phyloP scores from a whole-genome alignment of 2,329 filamentous ascomycete genomes.

The Uncinocarpus reesii region DNA sequence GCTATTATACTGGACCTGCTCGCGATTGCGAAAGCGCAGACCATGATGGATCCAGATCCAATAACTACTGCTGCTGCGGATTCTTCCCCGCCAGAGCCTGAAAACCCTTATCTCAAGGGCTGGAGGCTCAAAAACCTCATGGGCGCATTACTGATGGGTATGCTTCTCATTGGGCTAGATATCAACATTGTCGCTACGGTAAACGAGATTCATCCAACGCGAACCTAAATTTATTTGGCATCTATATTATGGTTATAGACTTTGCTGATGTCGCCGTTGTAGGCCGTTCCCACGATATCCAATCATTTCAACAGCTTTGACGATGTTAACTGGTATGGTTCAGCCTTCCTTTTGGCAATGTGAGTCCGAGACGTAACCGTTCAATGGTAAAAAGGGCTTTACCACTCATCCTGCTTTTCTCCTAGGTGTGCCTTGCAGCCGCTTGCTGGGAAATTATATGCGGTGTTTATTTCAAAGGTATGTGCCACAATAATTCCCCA shows the following conservation, averaged over 20 bases:
- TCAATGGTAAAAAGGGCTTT: neutral
- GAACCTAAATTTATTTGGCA: no score
- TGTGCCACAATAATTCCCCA: constrained; percentile 28
- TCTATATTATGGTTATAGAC: no score
- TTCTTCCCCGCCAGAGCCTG: neutral
- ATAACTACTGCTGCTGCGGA: no score
- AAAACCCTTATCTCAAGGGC: neutral
- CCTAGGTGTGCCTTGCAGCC: constrained; percentile 5
- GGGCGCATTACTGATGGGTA: neutral
- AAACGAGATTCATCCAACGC: neutral
- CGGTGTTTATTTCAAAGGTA: constrained; percentile 1
- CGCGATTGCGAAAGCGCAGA: no score
- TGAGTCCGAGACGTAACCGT: neutral
- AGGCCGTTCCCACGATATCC: constrained; percentile 8
- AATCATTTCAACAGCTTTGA: constrained; percentile 6
- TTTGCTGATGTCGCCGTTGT: neutral
- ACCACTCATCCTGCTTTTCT: neutral
- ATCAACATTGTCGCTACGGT: constrained; percentile 10
- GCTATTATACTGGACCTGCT: no score
- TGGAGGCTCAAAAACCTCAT: neutral
- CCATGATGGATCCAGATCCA: no score
- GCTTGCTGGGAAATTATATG: constrained; percentile 5
- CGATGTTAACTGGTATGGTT: constrained; percentile 12
- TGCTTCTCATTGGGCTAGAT: constrained; percentile 7
- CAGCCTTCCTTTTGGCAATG: constrained; percentile 8